These are phyloP conservation scores for Brassica carinata DNA, from an alignment of 345 rosid genomes.

Conservation along the genomic window DNA sequence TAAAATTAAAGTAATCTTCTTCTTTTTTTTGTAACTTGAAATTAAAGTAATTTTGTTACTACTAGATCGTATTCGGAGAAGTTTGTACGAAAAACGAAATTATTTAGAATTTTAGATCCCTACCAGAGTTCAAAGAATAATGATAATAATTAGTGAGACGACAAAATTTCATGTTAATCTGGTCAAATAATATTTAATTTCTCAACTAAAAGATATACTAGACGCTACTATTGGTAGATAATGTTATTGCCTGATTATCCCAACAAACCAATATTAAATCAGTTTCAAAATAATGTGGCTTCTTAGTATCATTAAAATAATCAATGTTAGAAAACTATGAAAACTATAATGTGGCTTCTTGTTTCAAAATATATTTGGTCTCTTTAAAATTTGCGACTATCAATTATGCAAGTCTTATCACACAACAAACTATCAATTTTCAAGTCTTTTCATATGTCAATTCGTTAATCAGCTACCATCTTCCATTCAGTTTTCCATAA, in stretches of 20 bases:
- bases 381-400: conserved; percentile 16
- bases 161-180: conserved; percentile 24
- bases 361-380: not conserved
- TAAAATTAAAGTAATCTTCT: not conserved
- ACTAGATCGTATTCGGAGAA: not conserved
- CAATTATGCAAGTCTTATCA: conserved; percentile 26
- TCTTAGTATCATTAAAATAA: conserved; percentile 9
- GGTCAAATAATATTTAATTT: conserved; percentile 37
- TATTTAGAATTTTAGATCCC: not conserved
- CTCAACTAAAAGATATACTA: not conserved
- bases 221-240: not conserved
- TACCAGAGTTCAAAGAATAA: not conserved
- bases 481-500: not conserved
- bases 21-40: not conserved
- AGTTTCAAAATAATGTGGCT: not conserved
- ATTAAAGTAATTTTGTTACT: not conserved
- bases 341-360: conserved; percentile 4
- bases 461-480: conserved; percentile 10
- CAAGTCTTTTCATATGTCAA: conserved; percentile 17
- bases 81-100: not conserved
- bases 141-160: conserved; percentile 12
- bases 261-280: conserved; percentile 35
- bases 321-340: conserved; percentile 9
- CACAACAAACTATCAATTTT: conserved; percentile 9
- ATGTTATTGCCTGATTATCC: conserved; percentile 4